These are phyloP conservation scores for Coemansia biformis DNA, from an alignment of 192 early-diverging fungal genomes.

Conservation along the genomic window DNA sequence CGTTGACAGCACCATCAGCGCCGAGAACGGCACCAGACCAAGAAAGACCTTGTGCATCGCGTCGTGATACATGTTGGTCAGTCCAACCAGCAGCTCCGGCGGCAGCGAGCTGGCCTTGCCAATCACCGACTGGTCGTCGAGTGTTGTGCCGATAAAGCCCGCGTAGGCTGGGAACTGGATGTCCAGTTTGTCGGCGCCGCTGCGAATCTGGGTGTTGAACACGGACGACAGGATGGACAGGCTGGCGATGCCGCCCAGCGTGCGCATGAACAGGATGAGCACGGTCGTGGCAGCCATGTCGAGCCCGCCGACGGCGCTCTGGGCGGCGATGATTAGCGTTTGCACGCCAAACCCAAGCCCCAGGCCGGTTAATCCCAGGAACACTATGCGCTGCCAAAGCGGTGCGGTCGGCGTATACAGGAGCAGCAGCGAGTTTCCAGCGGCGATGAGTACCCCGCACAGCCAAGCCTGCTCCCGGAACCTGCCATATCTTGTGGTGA, in stretches of 20 bases:
- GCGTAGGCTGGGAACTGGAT: conserved; percentile 42
- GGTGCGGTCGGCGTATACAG: conserved; percentile 49
- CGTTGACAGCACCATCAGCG: conserved; percentile 39
- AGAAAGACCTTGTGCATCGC: conserved; percentile 54
- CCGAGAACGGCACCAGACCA: conserved; percentile 53
- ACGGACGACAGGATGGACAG: conserved; percentile 57
- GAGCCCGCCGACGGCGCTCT: conserved; percentile 55
- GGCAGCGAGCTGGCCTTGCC: conserved; percentile 36
- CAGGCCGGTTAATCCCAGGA: conserved; percentile 61
- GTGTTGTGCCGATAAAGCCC: conserved; percentile 43
- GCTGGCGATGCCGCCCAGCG: conserved; percentile 57
- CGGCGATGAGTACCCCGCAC: conserved; percentile 57
- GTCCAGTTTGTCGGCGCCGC: conserved; percentile 11
- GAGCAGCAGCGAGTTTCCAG: conserved; percentile 63
- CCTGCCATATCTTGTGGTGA: conserved; percentile 52
- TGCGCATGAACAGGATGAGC: conserved; percentile 59
- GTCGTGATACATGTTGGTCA: conserved; percentile 53
- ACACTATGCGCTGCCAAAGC: conserved; percentile 58
- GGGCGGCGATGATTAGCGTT: conserved; percentile 63
- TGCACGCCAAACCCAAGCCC: conserved; percentile 77
- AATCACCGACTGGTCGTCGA: conserved; percentile 44
- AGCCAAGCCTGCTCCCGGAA: conserved; percentile 61
- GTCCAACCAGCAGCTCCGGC: conserved; percentile 19
- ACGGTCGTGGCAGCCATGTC: conserved; percentile 68
- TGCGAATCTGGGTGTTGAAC: conserved; percentile 56